Percentiles rank a stretch among this genome's conserved stretches.
Evolutionary conservation across 306 rosid species (phyloP).

Genomic region (Erythrophleum fordii): DNA sequence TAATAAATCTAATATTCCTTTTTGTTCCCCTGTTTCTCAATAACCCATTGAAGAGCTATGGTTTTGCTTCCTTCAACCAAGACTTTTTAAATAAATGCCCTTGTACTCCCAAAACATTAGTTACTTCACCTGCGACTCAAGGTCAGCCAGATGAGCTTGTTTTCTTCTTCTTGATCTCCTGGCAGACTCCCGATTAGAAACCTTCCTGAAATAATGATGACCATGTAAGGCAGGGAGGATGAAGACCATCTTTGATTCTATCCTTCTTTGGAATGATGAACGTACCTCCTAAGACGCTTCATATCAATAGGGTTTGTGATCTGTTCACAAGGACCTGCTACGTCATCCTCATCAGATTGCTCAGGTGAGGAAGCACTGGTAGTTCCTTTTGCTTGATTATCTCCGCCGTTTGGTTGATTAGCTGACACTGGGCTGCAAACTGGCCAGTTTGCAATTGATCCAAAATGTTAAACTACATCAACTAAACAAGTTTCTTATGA

Average conservation of each 20-base stretch:
- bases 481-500: slow-evolving; percentile 18
- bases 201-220: slow-evolving; percentile 32
- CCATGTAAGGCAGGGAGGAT: not conserved
- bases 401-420: slow-evolving; percentile 44
- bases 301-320: slow-evolving; percentile 52
- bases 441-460: slow-evolving; percentile 38
- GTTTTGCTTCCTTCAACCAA: not conserved
- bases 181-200: slow-evolving; percentile 51
- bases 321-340: slow-evolving; percentile 58
- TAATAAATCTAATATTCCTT: not conserved
- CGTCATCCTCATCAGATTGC: slow-evolving; percentile 69
- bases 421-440: slow-evolving; percentile 73
- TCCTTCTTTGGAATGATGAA: not conserved
- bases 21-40: not conserved
- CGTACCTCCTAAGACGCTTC: slow-evolving; percentile 69
- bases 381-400: slow-evolving; percentile 51
- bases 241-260: not conserved
- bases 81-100: not conserved
- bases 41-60: not conserved
- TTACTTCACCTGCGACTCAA: slow-evolving; percentile 45
- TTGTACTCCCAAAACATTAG: not conserved
- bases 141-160: slow-evolving; percentile 44
- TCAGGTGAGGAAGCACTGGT: slow-evolving; percentile 71
- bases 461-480: slow-evolving; percentile 28
- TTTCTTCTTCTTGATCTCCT: slow-evolving; percentile 52